Evolutionary conservation across 805 yeast species (phyloP).

Genomic region (Candida piceae): DNA sequence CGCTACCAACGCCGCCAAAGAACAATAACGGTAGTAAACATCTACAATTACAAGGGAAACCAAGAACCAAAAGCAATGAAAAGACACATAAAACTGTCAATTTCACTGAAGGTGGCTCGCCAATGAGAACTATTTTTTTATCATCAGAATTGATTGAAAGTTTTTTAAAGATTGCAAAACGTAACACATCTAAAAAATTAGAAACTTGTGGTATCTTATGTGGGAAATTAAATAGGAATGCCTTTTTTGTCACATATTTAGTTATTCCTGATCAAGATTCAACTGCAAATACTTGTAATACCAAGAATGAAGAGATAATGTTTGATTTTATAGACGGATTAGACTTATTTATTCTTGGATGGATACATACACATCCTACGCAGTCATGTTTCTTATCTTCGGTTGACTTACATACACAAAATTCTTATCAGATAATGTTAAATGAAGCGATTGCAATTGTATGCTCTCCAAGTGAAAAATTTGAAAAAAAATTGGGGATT

Average conservation of each 20-base stretch:
- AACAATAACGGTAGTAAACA: neutral
- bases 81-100: conserved; percentile 35
- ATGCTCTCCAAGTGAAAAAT: conserved; percentile 46
- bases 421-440: conserved; percentile 63
- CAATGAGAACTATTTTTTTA: conserved; percentile 47
- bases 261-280: conserved; percentile 61
- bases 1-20: neutral
- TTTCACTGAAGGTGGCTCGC: conserved; percentile 51
- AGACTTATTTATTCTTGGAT: conserved; percentile 60
- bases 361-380: conserved; percentile 75
- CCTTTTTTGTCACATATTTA: conserved; percentile 57
- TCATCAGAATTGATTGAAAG: conserved; percentile 38
- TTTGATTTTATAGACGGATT: conserved; percentile 51
- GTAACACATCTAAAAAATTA: conserved; percentile 44
- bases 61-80: neutral
- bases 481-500: conserved; percentile 44
- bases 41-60: neutral
- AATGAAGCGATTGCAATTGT: conserved; percentile 68
- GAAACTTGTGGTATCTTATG: conserved; percentile 68
- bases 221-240: conserved; percentile 55
- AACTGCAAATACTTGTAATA: conserved; percentile 58
- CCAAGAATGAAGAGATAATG: conserved; percentile 53
- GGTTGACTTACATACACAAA: conserved; percentile 64
- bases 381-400: conserved; percentile 67
- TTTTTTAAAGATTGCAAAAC: conserved; percentile 42